These are phyloP conservation scores for Grosmannia clavigera DNA, from an alignment of 2,329 filamentous ascomycete genomes.

Conservation along the genomic window DNA sequence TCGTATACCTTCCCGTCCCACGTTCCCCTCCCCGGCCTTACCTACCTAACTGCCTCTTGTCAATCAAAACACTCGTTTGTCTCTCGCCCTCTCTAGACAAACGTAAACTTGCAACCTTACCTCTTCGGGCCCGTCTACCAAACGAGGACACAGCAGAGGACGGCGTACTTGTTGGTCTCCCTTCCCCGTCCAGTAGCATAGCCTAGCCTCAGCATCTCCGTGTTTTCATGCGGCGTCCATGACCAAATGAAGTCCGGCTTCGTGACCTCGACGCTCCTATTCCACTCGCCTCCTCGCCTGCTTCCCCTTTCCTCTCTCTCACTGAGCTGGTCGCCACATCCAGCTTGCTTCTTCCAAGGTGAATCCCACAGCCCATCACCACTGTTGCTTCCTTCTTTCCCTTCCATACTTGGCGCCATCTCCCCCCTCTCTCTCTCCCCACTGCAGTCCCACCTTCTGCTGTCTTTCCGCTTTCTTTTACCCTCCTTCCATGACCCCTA, in stretches of 20 bases:
- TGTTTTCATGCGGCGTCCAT: conserved; percentile 8
- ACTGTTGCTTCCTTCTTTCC: conserved; percentile 5
- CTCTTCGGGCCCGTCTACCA: neutral
- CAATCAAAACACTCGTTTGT: neutral
- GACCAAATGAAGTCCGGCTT: conserved; percentile 33
- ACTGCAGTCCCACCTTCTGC: neutral
- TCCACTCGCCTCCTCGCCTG: conserved; percentile 26
- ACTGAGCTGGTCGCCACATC: conserved; percentile 34
- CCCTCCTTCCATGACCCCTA: conserved; percentile 9
- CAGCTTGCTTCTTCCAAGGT: conserved; percentile 27
- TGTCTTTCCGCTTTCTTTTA: conserved; percentile 13
- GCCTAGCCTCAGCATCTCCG: neutral
- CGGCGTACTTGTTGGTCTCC: neutral
- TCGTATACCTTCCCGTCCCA: neutral
- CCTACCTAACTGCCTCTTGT: neutral
- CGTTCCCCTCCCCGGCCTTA: neutral
- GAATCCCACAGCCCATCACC: conserved; percentile 18
- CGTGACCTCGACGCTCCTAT: conserved; percentile 28
- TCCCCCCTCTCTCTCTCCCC: neutral
- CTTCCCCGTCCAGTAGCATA: too few relatives aligned
- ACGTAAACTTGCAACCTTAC: neutral
- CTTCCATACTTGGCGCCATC: conserved; percentile 2
- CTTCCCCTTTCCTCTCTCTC: conserved; percentile 21
- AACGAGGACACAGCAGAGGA: too few relatives aligned
- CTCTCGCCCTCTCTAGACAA: neutral